A percentile compares a stretch with the other conserved stretches of the same genome.
phyloP scores from a whole-genome alignment of 441 rosid genomes.

The Raphanus hybrid region DNA sequence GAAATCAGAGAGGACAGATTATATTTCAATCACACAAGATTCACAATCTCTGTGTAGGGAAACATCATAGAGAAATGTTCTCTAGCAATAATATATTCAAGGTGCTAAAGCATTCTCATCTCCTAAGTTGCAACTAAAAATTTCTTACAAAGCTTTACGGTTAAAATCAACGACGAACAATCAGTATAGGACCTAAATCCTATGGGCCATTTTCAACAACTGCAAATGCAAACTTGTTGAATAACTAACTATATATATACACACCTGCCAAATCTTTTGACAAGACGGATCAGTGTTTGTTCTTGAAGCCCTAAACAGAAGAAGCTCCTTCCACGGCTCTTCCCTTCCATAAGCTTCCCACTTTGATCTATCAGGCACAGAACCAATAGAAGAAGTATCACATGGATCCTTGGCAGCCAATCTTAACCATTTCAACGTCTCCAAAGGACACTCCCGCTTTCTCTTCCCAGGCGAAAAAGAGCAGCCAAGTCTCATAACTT shows the following conservation, averaged over 20 bases:
- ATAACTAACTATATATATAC: background rate
- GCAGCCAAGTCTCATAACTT: slow-evolving; percentile 33
- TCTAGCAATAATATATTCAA: no score
- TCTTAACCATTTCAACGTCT: slow-evolving; percentile 65
- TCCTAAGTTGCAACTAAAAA: no score
- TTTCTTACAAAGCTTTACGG: no score
- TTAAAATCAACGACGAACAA: no score
- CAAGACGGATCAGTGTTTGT: slow-evolving; percentile 43
- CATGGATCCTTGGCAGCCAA: slow-evolving; percentile 69
- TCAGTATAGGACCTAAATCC: no score
- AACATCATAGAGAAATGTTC: no score
- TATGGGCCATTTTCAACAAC: background rate
- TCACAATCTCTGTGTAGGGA: no score
- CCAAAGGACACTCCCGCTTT: slow-evolving; percentile 51
- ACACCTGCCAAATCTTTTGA: slow-evolving; percentile 62
- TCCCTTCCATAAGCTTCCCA: slow-evolving; percentile 70
- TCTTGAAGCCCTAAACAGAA: slow-evolving; percentile 63
- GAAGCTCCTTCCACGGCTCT: slow-evolving; percentile 75
- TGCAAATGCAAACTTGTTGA: background rate
- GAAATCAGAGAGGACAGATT: slow-evolving; percentile 22
- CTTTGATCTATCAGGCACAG: slow-evolving; percentile 64
- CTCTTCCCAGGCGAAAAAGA: slow-evolving; percentile 47
- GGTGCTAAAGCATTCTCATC: no score
- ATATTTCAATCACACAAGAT: no score
- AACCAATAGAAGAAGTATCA: slow-evolving; percentile 45